These are phyloP conservation scores for Suhomyces bribrorum DNA, from an alignment of 1,139 yeast genomes.

Conservation along the genomic window DNA sequence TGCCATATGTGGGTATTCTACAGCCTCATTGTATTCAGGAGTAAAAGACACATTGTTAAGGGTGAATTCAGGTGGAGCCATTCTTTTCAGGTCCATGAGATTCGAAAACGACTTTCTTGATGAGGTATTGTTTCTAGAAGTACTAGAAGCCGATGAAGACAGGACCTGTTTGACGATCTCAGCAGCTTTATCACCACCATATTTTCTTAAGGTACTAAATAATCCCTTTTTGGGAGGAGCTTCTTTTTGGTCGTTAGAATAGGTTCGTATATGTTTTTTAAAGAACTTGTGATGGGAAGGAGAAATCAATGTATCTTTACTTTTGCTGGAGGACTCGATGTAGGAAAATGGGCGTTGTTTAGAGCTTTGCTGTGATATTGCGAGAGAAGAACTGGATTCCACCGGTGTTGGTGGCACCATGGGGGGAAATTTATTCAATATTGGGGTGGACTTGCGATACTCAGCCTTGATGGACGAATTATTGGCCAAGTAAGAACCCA, in stretches of 20 bases:
- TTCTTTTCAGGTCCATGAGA: neutral
- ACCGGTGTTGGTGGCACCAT: conserved; percentile 17
- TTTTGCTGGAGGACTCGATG: conserved; percentile 41
- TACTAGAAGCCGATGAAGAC: conserved; percentile 14
- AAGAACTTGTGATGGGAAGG: conserved; percentile 55
- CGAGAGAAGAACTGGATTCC: conserved; percentile 16
- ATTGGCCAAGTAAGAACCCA: conserved; percentile 14
- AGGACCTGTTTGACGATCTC: conserved; percentile 35
- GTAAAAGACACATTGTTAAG: neutral
- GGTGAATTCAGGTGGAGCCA: conserved; percentile 1
- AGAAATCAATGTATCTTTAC: conserved; percentile 25
- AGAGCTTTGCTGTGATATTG: conserved; percentile 14
- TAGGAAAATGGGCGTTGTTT: conserved; percentile 57
- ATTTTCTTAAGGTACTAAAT: conserved; percentile 43
- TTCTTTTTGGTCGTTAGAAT: conserved; percentile 50
- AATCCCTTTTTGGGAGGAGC: conserved; percentile 31
- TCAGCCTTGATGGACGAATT: conserved; percentile 23
- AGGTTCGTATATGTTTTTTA: conserved; percentile 58
- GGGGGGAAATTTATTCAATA: conserved; percentile 27
- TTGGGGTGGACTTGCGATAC: conserved; percentile 36
- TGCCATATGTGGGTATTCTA: conserved; percentile 1
- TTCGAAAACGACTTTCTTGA: conserved; percentile 2
- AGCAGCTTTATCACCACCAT: conserved; percentile 45
- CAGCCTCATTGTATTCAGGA: neutral
- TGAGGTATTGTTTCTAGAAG: conserved; percentile 7